Evolutionary conservation across 345 rosid genomes (phyloP), one percentile per base, ranked within the genome.

Genomic region (Citrus hindsii): DNA sequence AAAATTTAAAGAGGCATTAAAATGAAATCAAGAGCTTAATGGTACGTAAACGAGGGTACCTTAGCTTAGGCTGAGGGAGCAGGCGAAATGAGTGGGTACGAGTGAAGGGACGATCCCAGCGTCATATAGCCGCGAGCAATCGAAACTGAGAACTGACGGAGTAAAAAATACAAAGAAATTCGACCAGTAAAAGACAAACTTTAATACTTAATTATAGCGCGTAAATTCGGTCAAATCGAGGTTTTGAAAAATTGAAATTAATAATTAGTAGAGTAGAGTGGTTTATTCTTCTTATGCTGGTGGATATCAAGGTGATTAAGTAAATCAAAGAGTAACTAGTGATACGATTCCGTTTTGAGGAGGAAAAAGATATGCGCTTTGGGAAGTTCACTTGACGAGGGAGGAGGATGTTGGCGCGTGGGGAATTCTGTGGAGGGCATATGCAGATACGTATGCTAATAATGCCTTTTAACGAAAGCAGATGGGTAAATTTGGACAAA

Each of bases 221-320:
- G 53, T 14, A 32, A 75, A 75, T 22, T 51, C 46, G 78, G 78
- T 13, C 63, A 75, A 75, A 75, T 61, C 71, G 63, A 75, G 71
- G 78, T 7, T 64, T 75, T 56, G 4, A 53, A 14, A 19, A 4
- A 21, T 28, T 14, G 14, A 30, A 27, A 48, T 24, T 19, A 19
- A 7, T 8, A 71, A 9, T 13, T 12, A 61, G 2, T 1, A 9
- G 63, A 7, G 55, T 22, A 2, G 37, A 32, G 37, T 30, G 62
- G 75, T 56, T 42, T 71, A 30, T 70, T 70, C 37, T 40, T 16
- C n/a, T 61, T 16, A 61, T 61, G 68, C 68, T 27, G 27, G 77
- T 25, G 68, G 68, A 74, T 27, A 40, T 25, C 77, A 40, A 61
- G 25, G 68, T 25, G 77, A 38, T 10, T 68, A 5, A 69, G 12